phyloP scores from a whole-genome alignment of 305 asterid genomes.

The Plantago lanceolata region DNA sequence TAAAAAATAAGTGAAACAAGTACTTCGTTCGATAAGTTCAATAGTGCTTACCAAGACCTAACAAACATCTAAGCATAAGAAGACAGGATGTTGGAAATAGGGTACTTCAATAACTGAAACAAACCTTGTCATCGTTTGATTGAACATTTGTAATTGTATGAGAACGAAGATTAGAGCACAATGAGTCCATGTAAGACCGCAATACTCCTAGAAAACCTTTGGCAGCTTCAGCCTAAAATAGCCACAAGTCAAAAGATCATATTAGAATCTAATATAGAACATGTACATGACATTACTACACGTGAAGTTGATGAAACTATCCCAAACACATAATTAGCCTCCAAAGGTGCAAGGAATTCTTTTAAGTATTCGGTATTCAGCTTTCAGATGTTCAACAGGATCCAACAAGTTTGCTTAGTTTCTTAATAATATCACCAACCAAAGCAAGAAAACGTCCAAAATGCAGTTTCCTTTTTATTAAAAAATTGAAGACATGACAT shows the following conservation, averaged over 20 bases:
- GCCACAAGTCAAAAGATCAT: conserved; percentile 17
- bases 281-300: conserved; percentile 10
- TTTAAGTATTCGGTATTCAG: no score
- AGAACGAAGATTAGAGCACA: conserved; percentile 80
- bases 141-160: conserved; percentile 98
- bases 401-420: conserved; percentile 3
- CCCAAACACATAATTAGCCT: no score
- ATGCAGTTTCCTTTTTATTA: no score
- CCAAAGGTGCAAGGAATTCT: no score
- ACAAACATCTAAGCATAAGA: no score
- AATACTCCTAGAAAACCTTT: conserved; percentile 65
- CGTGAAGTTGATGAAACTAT: no score
- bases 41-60: no score
- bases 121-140: conserved; percentile 95
- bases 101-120: conserved; percentile 21
- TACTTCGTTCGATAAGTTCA: no score
- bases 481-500: neutral
- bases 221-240: conserved; percentile 81
- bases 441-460: neutral
- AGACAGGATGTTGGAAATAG: neutral
- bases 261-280: conserved; percentile 8
- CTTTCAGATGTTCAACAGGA: no score
- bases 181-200: conserved; percentile 75
- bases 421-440: neutral
- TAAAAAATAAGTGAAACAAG: no score